These are phyloP conservation scores for Radiomyces spectabilis DNA, from an alignment of 192 early-diverging fungal genomes.

Conservation along the genomic window DNA sequence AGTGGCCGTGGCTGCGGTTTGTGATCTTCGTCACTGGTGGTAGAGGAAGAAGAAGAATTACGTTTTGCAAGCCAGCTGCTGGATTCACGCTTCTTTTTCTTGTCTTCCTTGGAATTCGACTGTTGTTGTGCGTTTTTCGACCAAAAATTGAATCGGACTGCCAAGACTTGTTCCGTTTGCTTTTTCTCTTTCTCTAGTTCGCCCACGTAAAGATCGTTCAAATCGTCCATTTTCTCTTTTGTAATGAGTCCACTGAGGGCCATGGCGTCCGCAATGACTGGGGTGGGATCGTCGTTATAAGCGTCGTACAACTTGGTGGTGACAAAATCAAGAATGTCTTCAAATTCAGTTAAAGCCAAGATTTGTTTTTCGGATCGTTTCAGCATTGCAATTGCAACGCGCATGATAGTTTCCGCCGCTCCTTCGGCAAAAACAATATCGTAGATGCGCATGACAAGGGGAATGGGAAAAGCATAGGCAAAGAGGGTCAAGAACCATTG, in stretches of 20 bases:
- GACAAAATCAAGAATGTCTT: slow-evolving; percentile 75
- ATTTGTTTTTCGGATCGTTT: slow-evolving; percentile 60
- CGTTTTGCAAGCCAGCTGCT: slow-evolving; percentile 13
- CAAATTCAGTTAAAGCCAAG: slow-evolving; percentile 63
- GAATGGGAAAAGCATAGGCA: slow-evolving; percentile 91
- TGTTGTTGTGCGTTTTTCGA: slow-evolving; percentile 23
- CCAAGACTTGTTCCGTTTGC: slow-evolving; percentile 35
- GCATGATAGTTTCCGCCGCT: slow-evolving; percentile 81
- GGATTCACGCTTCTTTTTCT: slow-evolving; percentile 47
- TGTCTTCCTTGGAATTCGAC: neutral
- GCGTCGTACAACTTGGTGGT: slow-evolving; percentile 77
- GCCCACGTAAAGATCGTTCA: slow-evolving; percentile 47
- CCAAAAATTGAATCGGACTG: slow-evolving; percentile 42
- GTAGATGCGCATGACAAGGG: slow-evolving; percentile 83
- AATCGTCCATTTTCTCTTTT: slow-evolving; percentile 58
- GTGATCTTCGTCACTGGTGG: too few species aligned
- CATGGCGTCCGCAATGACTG: slow-evolving; percentile 76
- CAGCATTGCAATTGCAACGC: slow-evolving; percentile 82
- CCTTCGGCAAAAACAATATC: slow-evolving; percentile 92
- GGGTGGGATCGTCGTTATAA: slow-evolving; percentile 52
- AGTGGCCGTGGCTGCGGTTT: neutral
- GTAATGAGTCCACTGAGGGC: slow-evolving; percentile 62
- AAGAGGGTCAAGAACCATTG: slow-evolving; percentile 98
- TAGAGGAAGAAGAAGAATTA: neutral
- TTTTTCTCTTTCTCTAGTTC: slow-evolving; percentile 48